phyloP scores from a whole-genome alignment of 176 grass and related monocot genomes.

The Zoysia pacifica region DNA sequence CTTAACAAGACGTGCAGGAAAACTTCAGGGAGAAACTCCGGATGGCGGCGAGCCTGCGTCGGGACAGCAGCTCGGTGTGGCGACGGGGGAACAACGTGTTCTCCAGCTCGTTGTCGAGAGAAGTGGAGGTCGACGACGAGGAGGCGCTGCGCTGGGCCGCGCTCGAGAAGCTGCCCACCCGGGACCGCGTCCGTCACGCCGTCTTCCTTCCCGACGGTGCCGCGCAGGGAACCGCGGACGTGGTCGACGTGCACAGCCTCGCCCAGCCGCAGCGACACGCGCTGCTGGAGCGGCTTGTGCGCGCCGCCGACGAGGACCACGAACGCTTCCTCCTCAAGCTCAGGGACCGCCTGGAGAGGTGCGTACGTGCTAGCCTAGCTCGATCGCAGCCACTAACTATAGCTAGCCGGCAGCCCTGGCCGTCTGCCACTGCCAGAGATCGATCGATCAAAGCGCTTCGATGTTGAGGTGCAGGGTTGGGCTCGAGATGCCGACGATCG shows the following conservation, averaged over 20 bases:
- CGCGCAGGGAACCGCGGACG: background rate
- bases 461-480: conserved; percentile 51
- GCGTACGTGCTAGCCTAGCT: background rate
- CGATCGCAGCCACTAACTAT: too few relatives aligned
- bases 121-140: conserved; percentile 66
- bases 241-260: conserved; percentile 57
- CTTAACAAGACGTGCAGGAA: too few relatives aligned
- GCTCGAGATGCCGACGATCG: conserved; percentile 76
- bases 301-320: conserved; percentile 79
- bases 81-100: conserved; percentile 57
- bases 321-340: conserved; percentile 86
- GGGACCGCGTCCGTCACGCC: conserved; percentile 67
- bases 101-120: conserved; percentile 61
- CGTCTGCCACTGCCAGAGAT: too few relatives aligned
- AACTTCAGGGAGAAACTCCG: conserved; percentile 29
- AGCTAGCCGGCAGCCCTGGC: too few relatives aligned
- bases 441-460: too few relatives aligned
- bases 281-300: conserved; percentile 64
- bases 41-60: conserved; percentile 50
- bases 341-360: conserved; percentile 79
- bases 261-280: conserved; percentile 40
- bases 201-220: conserved; percentile 36
- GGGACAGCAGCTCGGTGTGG: conserved; percentile 55
- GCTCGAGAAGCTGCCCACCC: conserved; percentile 82
- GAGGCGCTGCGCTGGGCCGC: conserved; percentile 87